phyloP scores from a whole-genome alignment of 371 early-diverging fungal species.

The Dichotomocladium elegans region DNA sequence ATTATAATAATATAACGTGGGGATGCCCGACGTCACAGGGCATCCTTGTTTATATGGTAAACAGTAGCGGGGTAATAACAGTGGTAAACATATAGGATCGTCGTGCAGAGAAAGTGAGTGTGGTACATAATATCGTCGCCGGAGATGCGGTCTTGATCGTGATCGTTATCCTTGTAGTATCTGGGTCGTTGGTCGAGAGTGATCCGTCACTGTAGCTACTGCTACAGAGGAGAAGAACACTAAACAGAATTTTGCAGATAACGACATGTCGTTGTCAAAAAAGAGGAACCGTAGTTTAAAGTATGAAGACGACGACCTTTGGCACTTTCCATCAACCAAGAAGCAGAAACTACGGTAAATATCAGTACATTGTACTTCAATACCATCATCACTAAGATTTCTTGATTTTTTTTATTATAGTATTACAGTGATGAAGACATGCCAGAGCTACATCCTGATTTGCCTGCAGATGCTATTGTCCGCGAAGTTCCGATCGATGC shows the following conservation, averaged over 20 bases:
- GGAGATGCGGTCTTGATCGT: too few species aligned
- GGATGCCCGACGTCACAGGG: too few species aligned
- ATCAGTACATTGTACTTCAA: too few species aligned
- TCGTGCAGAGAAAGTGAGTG: too few species aligned
- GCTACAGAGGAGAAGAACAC: neutral
- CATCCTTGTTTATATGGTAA: too few species aligned
- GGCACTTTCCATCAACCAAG: neutral
- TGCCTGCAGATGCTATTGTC: neutral
- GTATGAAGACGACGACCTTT: neutral
- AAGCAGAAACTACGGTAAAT: neutral
- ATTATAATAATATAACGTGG: too few species aligned
- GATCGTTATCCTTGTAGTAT: too few species aligned
- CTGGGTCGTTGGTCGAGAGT: too few species aligned
- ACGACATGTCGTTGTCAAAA: neutral
- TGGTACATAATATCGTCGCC: too few species aligned
- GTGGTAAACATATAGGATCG: too few species aligned
- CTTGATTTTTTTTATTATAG: neutral
- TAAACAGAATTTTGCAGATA: neutral
- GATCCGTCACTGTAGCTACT: too few species aligned
- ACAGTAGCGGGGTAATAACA: too few species aligned
- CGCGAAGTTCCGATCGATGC: neutral
- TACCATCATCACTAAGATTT: neutral
- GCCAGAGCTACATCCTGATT: neutral
- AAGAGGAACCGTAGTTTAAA: neutral
- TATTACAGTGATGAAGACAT: neutral